Base-by-base conservation (phyloP, 345 rosid species). In the Boechera divaricarpa region DNA sequence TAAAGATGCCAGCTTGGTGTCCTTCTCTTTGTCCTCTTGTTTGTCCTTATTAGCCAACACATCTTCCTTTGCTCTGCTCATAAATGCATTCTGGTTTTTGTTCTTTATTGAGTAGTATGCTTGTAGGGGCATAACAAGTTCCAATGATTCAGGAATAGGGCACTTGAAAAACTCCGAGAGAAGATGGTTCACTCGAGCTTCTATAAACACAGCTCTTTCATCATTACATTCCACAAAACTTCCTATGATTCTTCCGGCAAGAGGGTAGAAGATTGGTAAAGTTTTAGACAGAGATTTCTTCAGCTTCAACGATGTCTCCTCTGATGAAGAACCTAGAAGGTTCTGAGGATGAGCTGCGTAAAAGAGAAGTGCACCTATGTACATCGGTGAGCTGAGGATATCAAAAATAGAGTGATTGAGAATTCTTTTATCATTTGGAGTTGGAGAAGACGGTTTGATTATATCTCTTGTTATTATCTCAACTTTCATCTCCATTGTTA, bases 271-370 rank as follows among this genome's bases (percentile, higher is more conserved):
- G 47, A 44, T 73, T 55, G 82, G 58, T 53, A 86, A 70, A 18
- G 79, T 73, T 59, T 77, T 45, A 0, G 92, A 83, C 28, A 87
- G 68, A 5, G 92, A 86, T 76, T 21, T 48, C 82, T 86, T 86
- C 6, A 79, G 83, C 73, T 33, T 35, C 33, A 73, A 18, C 66
- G 71, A 67, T 39, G 51, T 60, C 38, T 66, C 74, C 13, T 68
- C 65, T 52, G 68, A 51, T 8, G 79, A 74, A 74, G 36, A 72
- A 72, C 44, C 24, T 12, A 65, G 45, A 52, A 59, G 29, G 53
- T 55, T 70, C 3, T 63, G 72, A 24, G 68, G 51, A 56, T 62
- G 11, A 1, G 70, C 55, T 16, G 79, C 10, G 75, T 79, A 79
- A 49, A 62, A 79, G 41, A 74, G 79, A 63, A 79, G 75, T 16